These are phyloP conservation scores for Cladophialophora yegresii DNA, from an alignment of 2,329 filamentous ascomycete species.

Conservation along the genomic window DNA sequence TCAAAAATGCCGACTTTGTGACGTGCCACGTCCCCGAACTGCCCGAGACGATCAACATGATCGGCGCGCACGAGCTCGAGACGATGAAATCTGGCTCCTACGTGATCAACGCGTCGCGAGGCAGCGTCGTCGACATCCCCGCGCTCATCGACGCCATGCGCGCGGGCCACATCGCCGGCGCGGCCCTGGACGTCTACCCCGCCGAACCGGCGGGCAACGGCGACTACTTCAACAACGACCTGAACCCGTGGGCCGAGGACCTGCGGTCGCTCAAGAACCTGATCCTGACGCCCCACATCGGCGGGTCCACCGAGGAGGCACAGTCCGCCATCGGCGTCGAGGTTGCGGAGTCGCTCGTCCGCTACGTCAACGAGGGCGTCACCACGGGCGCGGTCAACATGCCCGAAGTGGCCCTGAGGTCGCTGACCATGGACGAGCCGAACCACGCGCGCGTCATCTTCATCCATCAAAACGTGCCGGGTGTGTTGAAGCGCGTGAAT, in stretches of 20 bases:
- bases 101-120: slow-evolving; percentile 92
- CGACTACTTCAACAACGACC: slow-evolving; percentile 82
- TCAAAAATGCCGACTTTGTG: slow-evolving; percentile 83
- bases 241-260: slow-evolving; percentile 85
- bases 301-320: slow-evolving; percentile 95
- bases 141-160: slow-evolving; percentile 87
- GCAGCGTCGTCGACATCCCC: slow-evolving; percentile 90
- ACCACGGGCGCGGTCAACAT: slow-evolving; percentile 93
- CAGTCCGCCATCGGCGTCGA: slow-evolving; percentile 95
- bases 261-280: slow-evolving; percentile 84
- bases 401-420: slow-evolving; percentile 89
- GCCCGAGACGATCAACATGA: slow-evolving; percentile 89
- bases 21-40: slow-evolving; percentile 93
- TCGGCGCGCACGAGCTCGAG: slow-evolving; percentile 73
- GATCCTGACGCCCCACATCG: slow-evolving; percentile 94
- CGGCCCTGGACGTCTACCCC: slow-evolving; percentile 95
- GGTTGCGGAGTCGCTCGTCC: slow-evolving; percentile 81
- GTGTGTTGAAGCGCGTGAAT: slow-evolving; percentile 94
- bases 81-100: slow-evolving; percentile 93
- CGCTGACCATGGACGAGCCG: slow-evolving; percentile 84
- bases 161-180: slow-evolving; percentile 82
- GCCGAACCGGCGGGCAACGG: slow-evolving; percentile 92
- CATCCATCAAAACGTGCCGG: slow-evolving; percentile 94
- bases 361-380: slow-evolving; percentile 93
- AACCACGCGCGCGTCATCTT: slow-evolving; percentile 92